Evolutionary conservation across 2,329 filamentous ascomycete species (phyloP), one percentile per base, ranked within the genome.

Genomic region (Cytospora leucostoma): DNA sequence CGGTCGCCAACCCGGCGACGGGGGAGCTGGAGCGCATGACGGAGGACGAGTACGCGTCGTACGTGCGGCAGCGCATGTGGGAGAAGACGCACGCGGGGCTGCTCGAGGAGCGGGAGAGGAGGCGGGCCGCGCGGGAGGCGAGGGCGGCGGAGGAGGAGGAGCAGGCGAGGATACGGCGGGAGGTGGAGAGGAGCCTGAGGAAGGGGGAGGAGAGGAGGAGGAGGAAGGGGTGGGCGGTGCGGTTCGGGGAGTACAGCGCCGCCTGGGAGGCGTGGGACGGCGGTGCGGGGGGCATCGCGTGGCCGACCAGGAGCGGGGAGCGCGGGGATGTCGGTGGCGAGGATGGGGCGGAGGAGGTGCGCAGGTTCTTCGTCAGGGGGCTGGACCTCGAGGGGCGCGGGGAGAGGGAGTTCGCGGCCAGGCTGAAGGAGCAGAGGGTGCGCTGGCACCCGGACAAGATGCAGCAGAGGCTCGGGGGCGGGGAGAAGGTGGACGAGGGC

Each of bases 381-480:
- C 71, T 84, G 27, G 75, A 75, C 56, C 66, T 79, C 27, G 75
- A 77, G 34, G 76, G 78, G 2, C 69, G 79, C 2, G 80, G 80
- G 21, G 78, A 81, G 69, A 76, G 71, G 63, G 76, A 77, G 11
- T 80, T 82, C 57, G 73, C 80, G 21, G 75, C 79, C 8, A 78
- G 75, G 63, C 80, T 98, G 59, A 97, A 96, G 76, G 79, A 86
- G 6, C 95, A 99, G 79, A 86, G 95, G 58, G 88, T 98, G 19
- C 84, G 93, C 17, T 99, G 95, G 95, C 95, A 99, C 79, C 95
- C 95, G 4, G 95, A 99, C 77, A 99, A 98, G 80, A 90, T 98
- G 62, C 92, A 97, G 79, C 95, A 97, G 77, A 86, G 88, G 59
- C 88, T 96, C 65, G 91, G 92, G 3, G 86, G 84, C 0, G 79